These are phyloP conservation scores for Boletus vinaceobasis DNA, from an alignment of 768 basidiomycete genomes.

Conservation along the genomic window DNA sequence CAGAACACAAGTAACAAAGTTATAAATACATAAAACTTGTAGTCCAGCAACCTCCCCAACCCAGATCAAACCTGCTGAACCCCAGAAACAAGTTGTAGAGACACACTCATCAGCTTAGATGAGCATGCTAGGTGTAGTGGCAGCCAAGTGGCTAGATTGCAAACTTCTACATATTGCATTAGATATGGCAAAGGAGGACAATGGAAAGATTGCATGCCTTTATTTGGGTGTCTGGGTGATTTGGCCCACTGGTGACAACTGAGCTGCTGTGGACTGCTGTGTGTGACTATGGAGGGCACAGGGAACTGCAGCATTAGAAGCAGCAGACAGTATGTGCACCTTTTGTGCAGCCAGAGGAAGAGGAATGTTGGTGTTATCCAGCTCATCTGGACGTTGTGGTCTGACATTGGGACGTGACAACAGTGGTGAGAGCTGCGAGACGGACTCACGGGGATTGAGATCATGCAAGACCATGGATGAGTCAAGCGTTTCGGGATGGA, in stretches of 20 bases:
- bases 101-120: too few relatives aligned
- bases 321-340: not conserved
- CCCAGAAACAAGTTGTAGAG: too few relatives aligned
- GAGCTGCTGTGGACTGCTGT: not conserved
- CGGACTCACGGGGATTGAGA: not conserved
- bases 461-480: not conserved
- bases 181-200: not conserved
- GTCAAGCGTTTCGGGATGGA: not conserved
- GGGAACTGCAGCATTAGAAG: not conserved
- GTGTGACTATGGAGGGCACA: not conserved
- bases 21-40: too few relatives aligned
- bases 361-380: not conserved
- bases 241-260: not conserved
- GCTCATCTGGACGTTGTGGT: too few relatives aligned
- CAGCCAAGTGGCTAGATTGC: not conserved
- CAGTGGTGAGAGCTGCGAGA: not conserved
- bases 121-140: too few relatives aligned
- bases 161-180: not conserved
- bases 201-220: not conserved
- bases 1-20: too few relatives aligned
- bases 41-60: too few relatives aligned
- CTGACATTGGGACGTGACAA: not conserved
- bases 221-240: not conserved
- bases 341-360: too few relatives aligned
- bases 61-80: too few relatives aligned